Evolutionary conservation across 2,329 filamentous ascomycete species (phyloP), one percentile per base, ranked within the genome.

Genomic region (Ceratocystis colombiana): DNA sequence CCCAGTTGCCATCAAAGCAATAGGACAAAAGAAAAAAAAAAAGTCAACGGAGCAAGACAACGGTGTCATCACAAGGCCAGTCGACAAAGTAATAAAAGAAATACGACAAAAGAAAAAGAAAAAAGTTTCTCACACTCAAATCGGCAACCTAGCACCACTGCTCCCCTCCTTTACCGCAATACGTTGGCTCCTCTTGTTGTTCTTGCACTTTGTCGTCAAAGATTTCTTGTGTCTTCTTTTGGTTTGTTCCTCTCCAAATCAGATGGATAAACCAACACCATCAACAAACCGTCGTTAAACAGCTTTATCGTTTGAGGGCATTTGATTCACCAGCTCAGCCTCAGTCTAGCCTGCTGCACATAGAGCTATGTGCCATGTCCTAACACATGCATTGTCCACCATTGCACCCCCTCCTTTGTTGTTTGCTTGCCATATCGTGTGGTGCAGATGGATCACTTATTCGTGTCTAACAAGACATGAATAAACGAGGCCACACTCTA

Each of bases 251-350:
- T 62, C 20, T 62, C n/a, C 48, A 50, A 57, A 33, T 17, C 6
- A 3, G 12, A 57, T 28, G 53, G 41, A 57, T 62, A 59, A 67
- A 10, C 25, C 53, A 44, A 3, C 62, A n/a, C 45, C 45, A 41
- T 44, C 20, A 28, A 55, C 25, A 61, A 48, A 41, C 48, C 41
- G 15, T 62, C 15, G 20, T 61, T 22, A 30, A 61, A 30, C 20
- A 61, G 12, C 15, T 28, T 25, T 46, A 15, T 46, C 6, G 20
- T 46, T 62, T 62, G 17, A 15, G 17, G 33, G 33, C 61, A 10
- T 37, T 62, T 62, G 61, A 62, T 62, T 62, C 61, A 6, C 41
- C 61, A 28, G 6, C 30, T 62, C 41, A 20, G 61, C 25, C 61
- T 50, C 59, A 30, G 50, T 5, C 50, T 30, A 25, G 3, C 10